These are phyloP conservation scores for Mycena epipterygia DNA, from an alignment of 768 basidiomycete genomes.

Conservation along the genomic window DNA sequence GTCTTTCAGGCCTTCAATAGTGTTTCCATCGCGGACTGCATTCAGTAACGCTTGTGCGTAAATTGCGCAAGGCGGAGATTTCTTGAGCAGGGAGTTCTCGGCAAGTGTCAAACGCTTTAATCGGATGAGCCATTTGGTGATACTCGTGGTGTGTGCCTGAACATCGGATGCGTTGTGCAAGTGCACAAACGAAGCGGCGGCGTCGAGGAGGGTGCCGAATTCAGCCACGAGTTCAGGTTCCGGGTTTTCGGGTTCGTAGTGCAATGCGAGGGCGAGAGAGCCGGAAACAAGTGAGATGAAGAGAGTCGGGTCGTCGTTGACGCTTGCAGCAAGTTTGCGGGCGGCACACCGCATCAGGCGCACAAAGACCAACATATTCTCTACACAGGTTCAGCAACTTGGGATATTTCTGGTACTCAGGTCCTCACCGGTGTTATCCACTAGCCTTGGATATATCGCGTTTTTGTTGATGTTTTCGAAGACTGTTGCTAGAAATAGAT, in stretches of 20 bases:
- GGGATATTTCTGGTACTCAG: background rate
- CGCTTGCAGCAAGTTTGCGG: background rate
- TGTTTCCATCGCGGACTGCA: background rate
- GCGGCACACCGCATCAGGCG: background rate
- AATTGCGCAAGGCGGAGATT: background rate
- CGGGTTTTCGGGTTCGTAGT: background rate
- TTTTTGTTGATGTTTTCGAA: background rate
- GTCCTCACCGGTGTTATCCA: background rate
- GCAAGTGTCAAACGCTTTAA: background rate
- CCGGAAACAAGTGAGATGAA: conserved; percentile 3
- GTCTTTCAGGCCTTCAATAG: background rate
- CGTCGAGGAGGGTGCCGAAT: background rate
- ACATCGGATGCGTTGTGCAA: background rate
- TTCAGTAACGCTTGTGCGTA: background rate
- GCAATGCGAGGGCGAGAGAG: background rate
- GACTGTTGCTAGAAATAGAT: background rate
- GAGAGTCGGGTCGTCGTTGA: background rate
- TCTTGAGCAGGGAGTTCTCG: background rate
- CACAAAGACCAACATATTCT: background rate
- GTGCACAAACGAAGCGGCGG: background rate
- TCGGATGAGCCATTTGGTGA: background rate
- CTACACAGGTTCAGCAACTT: background rate
- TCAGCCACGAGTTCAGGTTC: background rate
- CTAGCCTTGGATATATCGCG: background rate
- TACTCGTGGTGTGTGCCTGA: background rate